phyloP scores from a whole-genome alignment of 2,329 filamentous ascomycete species.

The Nemania sp. region DNA sequence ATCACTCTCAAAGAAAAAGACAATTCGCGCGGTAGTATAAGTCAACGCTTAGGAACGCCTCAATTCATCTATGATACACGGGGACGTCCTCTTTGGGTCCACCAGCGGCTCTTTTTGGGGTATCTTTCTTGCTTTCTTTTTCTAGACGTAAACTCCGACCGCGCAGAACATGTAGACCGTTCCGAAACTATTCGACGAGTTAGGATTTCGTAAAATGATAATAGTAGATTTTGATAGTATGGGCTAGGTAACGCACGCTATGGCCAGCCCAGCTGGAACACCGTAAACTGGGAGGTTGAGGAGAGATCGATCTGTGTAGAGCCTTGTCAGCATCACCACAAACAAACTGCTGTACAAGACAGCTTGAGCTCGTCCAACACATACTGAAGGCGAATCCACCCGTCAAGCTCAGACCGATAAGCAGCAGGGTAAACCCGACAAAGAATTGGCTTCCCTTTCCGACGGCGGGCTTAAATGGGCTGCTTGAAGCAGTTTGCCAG shows the following conservation, averaged over 20 bases:
- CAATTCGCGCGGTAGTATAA: constrained; percentile 37
- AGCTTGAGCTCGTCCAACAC: constrained; percentile 42
- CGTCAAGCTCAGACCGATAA: constrained; percentile 77
- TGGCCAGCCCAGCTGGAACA: constrained; percentile 85
- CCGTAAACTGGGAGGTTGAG: constrained; percentile 81
- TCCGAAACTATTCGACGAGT: constrained; percentile 75
- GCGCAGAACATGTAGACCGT: constrained; percentile 99
- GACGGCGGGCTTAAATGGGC: constrained; percentile 83
- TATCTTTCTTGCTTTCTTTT: constrained; percentile 55
- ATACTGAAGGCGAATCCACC: constrained; percentile 89
- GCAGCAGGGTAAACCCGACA: constrained; percentile 80
- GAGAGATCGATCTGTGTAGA: constrained; percentile 79
- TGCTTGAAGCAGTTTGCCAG: constrained; percentile 92
- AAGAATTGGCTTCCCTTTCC: constrained; percentile 87
- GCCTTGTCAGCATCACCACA: constrained; percentile 23
- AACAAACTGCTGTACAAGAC: background rate
- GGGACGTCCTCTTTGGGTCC: constrained; percentile 44
- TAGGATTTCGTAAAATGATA: constrained; percentile 35
- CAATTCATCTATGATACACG: constrained; percentile 58
- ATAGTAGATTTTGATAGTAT: constrained; percentile 25
- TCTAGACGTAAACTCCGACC: constrained; percentile 95
- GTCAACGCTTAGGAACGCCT: constrained; percentile 49
- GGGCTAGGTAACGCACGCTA: constrained; percentile 76
- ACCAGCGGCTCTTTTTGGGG: constrained; percentile 51
- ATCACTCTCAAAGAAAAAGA: constrained; percentile 42